Evolutionary conservation across 208 protist species (phyloP), one percentile per base, ranked within the genome.

Genomic region (Plasmodiophora brassicae): DNA sequence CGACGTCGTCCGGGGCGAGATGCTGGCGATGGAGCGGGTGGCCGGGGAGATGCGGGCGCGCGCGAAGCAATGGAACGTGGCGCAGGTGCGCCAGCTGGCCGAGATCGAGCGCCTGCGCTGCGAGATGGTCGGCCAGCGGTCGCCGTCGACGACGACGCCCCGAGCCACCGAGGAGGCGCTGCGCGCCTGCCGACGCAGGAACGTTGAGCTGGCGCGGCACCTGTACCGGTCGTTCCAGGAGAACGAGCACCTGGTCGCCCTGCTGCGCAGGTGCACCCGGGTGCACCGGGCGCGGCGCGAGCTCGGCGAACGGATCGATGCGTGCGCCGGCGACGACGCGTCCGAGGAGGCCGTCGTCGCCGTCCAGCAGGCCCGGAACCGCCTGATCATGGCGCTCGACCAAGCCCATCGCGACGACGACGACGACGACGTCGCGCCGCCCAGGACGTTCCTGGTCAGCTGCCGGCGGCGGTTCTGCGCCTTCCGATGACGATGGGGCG

Each of bases 51-150:
- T 78, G 41, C 5, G 5, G 5, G 14, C 32, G n/a, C 5, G n/a
- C 10, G 65, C 65, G n/a, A 32, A 78, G 5, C 14, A 78, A 32
- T 78, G 65, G 65, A 78, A 78, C 41, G 32, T n/a, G 5, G 20
- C 65, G 65, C 65, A 78, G 65, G 65, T 78, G 10, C 5, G 65
- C 32, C 32, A n/a, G 65, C 41, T 78, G n/a, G 65, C 65, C 20
- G 65, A 78, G n/a, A 14, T 78, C 32, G 65, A 78, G 65, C 65
- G 65, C 10, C 5, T 78, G 65, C 65, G 65, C 32, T 32, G 65
- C 65, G 14, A 38, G 65, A 78, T 78, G 50, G 50, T 78, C n/a
- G n/a, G 65, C 41, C n/a, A 78, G 65, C 5, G n/a, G n/a, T 78
- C 32, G 50, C n/a, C 32, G 10, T n/a, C n/a, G n/a, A n/a, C n/a